A percentile compares a stretch with the other conserved stretches of the same genome.
Conservation (phyloP, 352 stramenopile species). For the Albugo laibachii region DNA sequence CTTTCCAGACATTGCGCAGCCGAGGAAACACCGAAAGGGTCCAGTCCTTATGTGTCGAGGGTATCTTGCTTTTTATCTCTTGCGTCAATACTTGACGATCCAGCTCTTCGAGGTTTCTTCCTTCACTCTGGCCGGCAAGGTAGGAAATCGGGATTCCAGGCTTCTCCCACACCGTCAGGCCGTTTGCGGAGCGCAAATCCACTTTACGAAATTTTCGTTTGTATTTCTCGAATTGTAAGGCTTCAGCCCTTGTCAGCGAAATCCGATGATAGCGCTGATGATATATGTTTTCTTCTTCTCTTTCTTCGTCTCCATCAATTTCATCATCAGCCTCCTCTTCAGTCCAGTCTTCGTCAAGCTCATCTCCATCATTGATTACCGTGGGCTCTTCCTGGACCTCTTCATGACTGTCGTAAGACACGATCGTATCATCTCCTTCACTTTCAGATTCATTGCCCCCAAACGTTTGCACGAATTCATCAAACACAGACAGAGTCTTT, state of each 20-base stretch:
- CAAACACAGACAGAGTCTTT: constrained; percentile 24
- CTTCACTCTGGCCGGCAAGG: constrained; percentile 3
- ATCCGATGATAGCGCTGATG: constrained; percentile 33
- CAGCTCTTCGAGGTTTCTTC: constrained; percentile 11
- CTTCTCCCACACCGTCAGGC: not conserved
- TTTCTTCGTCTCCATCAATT: constrained; percentile 5
- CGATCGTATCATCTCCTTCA: constrained; percentile 11
- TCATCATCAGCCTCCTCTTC: constrained; percentile 2
- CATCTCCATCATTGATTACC: constrained; percentile 4
- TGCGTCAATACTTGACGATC: constrained; percentile 24
- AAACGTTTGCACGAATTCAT: constrained; percentile 52
- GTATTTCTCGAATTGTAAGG: constrained; percentile 15
- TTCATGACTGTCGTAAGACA: constrained; percentile 17
- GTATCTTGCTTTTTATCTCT: constrained; percentile 24
- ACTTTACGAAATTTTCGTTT: constrained; percentile 15
- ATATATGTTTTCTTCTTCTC: constrained; percentile 20
- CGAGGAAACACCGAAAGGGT: constrained; percentile 9
- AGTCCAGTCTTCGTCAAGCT: constrained; percentile 5
- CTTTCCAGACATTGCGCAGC: constrained; percentile 15
- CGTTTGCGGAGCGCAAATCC: constrained; percentile 4
- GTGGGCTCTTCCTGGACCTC: constrained; percentile 14
- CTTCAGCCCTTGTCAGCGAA: constrained; percentile 23
- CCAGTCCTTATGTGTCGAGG: constrained; percentile 15
- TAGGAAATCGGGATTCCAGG: constrained; percentile 18
- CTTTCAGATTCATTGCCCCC: constrained; percentile 11